A percentile compares a stretch with the other conserved stretches of the same genome.
These are phyloP conservation scores for Thalassiosira profunda DNA, from an alignment of 108 stramenopile genomes.

Conservation along the genomic window DNA sequence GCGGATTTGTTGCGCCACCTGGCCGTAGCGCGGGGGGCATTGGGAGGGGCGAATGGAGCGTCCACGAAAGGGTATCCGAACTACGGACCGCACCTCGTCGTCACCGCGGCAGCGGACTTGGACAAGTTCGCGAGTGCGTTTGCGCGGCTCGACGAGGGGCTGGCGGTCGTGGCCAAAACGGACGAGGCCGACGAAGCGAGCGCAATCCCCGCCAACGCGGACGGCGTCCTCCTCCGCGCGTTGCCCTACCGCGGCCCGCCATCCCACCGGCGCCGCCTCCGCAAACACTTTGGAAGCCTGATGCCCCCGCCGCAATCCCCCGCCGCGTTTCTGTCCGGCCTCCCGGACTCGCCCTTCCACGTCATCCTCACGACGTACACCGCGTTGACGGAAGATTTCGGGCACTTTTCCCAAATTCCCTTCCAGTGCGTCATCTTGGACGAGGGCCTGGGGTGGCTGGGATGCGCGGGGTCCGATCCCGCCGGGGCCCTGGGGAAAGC, in stretches of 20 bases:
- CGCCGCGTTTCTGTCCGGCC: conserved; percentile 45
- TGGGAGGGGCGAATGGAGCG: too few species aligned
- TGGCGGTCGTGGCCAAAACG: conserved; percentile 7
- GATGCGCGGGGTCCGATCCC: conserved; percentile 73
- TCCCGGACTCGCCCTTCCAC: conserved; percentile 76
- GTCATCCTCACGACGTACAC: conserved; percentile 78
- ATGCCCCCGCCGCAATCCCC: conserved; percentile 34
- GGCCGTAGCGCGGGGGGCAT: conserved; percentile 18
- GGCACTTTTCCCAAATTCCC: conserved; percentile 83
- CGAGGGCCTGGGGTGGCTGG: conserved; percentile 82
- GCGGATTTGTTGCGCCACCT: conserved; percentile 65
- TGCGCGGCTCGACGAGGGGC: conserved; percentile 26
- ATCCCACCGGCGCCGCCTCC: conserved; percentile 49
- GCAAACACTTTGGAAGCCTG: conserved; percentile 70
- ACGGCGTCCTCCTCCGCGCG: conserved; percentile 43
- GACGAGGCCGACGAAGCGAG: conserved; percentile 12
- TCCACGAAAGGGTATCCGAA: conserved; percentile 35
- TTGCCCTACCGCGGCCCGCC: conserved; percentile 63
- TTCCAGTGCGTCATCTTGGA: conserved; percentile 81
- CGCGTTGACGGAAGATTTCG: conserved; percentile 72
- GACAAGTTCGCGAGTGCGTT: conserved; percentile 45
- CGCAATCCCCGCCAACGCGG: conserved; percentile 12
- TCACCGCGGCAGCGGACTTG: conserved; percentile 75
- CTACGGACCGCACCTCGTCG: conserved; percentile 82
- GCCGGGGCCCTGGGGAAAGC: conserved; percentile 60